These are phyloP conservation scores for Dactylellina cionopaga DNA, from an alignment of 2,329 filamentous ascomycete species.

Conservation along the genomic window DNA sequence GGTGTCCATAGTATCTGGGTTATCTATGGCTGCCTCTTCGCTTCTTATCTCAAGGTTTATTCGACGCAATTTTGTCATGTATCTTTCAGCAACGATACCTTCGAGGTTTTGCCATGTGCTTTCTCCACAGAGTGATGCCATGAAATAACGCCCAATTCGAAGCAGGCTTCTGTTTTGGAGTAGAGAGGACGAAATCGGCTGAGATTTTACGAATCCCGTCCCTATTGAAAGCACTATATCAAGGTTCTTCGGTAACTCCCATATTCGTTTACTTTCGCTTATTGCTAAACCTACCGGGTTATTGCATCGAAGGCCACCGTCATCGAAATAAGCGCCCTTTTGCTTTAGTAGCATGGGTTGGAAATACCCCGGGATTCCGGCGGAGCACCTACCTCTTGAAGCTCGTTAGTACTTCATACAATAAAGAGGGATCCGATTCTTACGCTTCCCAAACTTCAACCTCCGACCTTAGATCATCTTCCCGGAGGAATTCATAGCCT, in stretches of 20 bases:
- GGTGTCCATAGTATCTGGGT: no score
- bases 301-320: neutral
- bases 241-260: neutral
- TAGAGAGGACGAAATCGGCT: no score
- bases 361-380: neutral
- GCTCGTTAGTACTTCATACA: neutral
- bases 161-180: no score
- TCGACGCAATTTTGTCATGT: no score
- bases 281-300: neutral
- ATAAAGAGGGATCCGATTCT: neutral
- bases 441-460: neutral
- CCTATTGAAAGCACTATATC: neutral
- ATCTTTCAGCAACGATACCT: no score
- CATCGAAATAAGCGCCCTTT: neutral
- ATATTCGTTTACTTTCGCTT: neutral
- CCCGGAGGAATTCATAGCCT: neutral
- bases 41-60: no score
- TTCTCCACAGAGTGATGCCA: no score
- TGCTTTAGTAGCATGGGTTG: neutral
- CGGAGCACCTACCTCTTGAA: neutral
- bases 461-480: neutral
- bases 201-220: neutral
- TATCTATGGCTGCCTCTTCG: no score
- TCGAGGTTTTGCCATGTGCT: no score
- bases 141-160: no score